phyloP scores from a whole-genome alignment of 768 basidiomycete species.

The Suillus alpinus region DNA sequence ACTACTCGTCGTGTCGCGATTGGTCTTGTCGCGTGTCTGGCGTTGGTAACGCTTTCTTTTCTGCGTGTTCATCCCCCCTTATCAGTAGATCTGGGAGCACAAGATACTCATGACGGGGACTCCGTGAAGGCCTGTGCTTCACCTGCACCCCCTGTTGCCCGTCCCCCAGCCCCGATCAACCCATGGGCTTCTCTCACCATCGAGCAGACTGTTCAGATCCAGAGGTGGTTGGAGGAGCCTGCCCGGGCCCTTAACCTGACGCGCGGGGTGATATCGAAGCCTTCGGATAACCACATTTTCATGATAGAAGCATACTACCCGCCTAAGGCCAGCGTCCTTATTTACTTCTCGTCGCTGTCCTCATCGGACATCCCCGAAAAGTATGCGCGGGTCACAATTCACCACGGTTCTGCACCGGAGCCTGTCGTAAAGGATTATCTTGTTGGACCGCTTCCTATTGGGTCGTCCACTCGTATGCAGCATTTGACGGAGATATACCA shows the following conservation, averaged over 20 bases:
- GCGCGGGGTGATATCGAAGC: slow-evolving; percentile 20
- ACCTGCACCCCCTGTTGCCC: slow-evolving; percentile 29
- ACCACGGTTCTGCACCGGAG: slow-evolving; percentile 40
- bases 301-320: slow-evolving; percentile 51
- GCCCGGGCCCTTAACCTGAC: slow-evolving; percentile 50
- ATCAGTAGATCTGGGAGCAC: background rate
- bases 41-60: slow-evolving; percentile 12
- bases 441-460: slow-evolving; percentile 55
- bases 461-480: slow-evolving; percentile 36
- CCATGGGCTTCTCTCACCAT: slow-evolving; percentile 51
- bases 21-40: slow-evolving; percentile 11
- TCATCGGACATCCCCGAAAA: slow-evolving; percentile 29
- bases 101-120: slow-evolving; percentile 3
- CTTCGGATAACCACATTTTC: slow-evolving; percentile 50
- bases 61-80: slow-evolving; percentile 7
- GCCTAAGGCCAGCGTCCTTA: slow-evolving; percentile 44
- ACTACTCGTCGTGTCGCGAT: slow-evolving; percentile 14
- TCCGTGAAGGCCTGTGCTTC: slow-evolving; percentile 34
- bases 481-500: slow-evolving; percentile 52
- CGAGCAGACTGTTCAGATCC: slow-evolving; percentile 40
- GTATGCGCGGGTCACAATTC: slow-evolving; percentile 50
- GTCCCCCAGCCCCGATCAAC: slow-evolving; percentile 43
- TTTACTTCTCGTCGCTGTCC: slow-evolving; percentile 40
- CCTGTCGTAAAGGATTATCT: slow-evolving; percentile 54
- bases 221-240: slow-evolving; percentile 44